Conservation (phyloP, 768 basidiomycete species). For the Kwoniella shandongensis region DNA sequence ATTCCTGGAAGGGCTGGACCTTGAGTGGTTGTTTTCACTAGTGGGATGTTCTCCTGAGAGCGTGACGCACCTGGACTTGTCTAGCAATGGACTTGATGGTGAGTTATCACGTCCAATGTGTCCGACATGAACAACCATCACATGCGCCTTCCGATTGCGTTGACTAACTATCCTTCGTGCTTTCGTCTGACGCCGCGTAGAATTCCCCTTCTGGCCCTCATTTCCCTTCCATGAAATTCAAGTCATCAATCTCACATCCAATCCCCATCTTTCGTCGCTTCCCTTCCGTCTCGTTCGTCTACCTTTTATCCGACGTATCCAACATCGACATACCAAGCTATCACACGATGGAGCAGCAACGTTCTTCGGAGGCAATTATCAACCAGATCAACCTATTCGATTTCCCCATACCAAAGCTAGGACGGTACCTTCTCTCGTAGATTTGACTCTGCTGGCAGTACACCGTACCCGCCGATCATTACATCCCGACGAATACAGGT, state of each 20-base stretch:
- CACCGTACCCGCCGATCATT: not conserved
- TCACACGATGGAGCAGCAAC: no score
- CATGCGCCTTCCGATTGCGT: no score
- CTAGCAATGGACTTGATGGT: conserved; percentile 8
- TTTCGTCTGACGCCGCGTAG: no score
- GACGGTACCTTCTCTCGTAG: not conserved
- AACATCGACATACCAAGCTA: conserved; percentile 1
- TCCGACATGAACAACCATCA: no score
- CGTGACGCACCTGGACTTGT: conserved; percentile 13
- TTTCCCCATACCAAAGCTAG: not conserved
- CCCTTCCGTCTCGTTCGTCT: conserved; percentile 11
- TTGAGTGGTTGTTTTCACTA: not conserved
- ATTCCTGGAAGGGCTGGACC: conserved; percentile 2
- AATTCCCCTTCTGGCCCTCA: not conserved
- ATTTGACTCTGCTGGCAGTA: not conserved
- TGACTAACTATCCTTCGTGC: no score
- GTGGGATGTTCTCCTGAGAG: not conserved
- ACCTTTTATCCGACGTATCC: not conserved
- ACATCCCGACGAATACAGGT: not conserved
- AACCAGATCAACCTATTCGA: no score
- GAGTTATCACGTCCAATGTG: not conserved
- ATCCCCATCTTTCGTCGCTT: conserved; percentile 4
- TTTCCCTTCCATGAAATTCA: conserved; percentile 14
- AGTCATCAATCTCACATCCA: conserved; percentile 10
- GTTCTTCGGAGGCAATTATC: no score